These are phyloP conservation scores for Rubia yunnanensis DNA, from an alignment of 257 asterid species.

Conservation along the genomic window DNA sequence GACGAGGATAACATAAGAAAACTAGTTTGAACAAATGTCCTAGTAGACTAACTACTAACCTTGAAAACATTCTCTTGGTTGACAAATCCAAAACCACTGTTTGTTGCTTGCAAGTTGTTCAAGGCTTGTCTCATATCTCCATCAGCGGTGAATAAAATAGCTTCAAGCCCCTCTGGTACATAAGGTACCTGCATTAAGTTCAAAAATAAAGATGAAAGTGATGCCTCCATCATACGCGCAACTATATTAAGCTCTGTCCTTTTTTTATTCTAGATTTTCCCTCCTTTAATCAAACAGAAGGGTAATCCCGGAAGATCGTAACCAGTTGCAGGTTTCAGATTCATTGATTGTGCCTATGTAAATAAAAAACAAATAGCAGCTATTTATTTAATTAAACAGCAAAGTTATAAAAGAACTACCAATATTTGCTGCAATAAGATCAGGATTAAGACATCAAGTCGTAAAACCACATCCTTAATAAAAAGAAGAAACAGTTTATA, in stretches of 20 bases:
- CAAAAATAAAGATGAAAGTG: neutral
- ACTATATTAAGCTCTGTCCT: neutral
- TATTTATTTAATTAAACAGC: neutral
- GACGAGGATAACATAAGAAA: neutral
- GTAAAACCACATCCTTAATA: neutral
- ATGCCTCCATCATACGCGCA: neutral
- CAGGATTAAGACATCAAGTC: neutral
- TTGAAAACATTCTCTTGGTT: slow-evolving; percentile 97
- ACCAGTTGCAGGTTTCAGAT: neutral
- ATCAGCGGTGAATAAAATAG: slow-evolving; percentile 94
- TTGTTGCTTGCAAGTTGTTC: slow-evolving; percentile 94
- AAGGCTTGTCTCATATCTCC: slow-evolving; percentile 98
- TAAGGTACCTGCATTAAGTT: slow-evolving; percentile 58
- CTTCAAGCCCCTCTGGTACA: slow-evolving; percentile 96
- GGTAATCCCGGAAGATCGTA: neutral
- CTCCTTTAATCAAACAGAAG: neutral
- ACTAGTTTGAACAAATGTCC: neutral
- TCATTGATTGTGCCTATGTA: neutral
- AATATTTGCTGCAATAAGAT: neutral
- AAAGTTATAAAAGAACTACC: neutral
- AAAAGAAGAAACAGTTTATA: neutral
- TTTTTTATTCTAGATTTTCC: neutral
- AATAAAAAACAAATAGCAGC: neutral
- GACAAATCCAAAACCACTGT: slow-evolving; percentile 92
- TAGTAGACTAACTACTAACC: slow-evolving; percentile 31